Conservation (phyloP, 2,329 filamentous ascomycete genomes). For the Colletotrichum nymphaeae region DNA sequence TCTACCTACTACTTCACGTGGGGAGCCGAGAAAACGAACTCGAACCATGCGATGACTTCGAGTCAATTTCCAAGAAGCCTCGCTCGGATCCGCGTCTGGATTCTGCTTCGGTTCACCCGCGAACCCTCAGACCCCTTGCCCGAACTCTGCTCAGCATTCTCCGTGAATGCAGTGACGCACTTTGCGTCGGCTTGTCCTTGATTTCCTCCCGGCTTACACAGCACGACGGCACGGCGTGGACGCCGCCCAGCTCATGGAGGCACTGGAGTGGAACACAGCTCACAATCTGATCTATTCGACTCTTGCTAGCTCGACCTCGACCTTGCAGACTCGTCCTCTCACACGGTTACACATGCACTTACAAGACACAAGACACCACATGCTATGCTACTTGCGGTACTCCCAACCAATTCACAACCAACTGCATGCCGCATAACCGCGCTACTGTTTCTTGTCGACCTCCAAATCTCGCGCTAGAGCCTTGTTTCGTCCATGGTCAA, state of each 20-base stretch:
- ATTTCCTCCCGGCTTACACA: not conserved
- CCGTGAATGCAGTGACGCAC: not conserved
- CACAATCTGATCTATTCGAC: not conserved
- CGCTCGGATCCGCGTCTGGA: conserved; percentile 11
- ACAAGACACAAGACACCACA: not conserved
- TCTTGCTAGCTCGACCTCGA: not conserved
- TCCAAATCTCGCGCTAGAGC: conserved; percentile 27
- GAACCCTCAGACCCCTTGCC: conserved; percentile 21
- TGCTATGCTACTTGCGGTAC: not conserved
- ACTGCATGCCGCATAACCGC: conserved; percentile 30
- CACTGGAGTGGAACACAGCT: not conserved
- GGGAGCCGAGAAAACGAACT: not conserved
- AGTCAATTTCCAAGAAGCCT: not conserved
- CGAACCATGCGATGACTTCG: not conserved
- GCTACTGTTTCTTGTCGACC: conserved; percentile 25
- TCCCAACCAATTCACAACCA: not conserved
- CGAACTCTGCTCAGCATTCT: conserved; percentile 18
- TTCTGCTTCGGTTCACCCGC: conserved; percentile 13
- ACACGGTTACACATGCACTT: conserved; percentile 1
- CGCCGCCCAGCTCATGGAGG: not conserved
- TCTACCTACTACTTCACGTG: not conserved
- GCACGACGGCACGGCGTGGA: not conserved
- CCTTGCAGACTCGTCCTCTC: not conserved
- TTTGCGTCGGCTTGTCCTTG: not conserved
- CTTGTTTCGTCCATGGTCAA: conserved; percentile 21